Base-by-base conservation (phyloP, 371 early-diverging fungal species). In the Mortierella sp. region DNA sequence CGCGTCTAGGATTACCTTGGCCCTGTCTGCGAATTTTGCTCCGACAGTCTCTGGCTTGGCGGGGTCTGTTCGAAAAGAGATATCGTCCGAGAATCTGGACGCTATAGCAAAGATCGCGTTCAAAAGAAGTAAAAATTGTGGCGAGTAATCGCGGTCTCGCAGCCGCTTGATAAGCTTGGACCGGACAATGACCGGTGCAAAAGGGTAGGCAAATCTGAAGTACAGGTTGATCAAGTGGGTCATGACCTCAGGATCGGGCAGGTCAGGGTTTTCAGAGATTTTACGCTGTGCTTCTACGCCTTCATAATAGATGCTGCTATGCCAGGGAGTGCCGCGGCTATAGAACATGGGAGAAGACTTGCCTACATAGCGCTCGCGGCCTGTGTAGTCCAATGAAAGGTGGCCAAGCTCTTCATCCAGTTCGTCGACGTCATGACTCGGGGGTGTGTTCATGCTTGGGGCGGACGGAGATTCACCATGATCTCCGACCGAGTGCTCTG, bases 161-260 rank as follows among this genome's bases (percentile, higher is more conserved):
- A 90, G 66, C 60, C 81, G 72, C 51, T 83, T 82, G 60, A 88
- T 68, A 69, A 90, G 88, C 45, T 82, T 72, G 19, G 81, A 64
- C 72, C 85, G 83, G 74, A 88, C 84, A 57, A 90, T 74, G 48
- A 90, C 84, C 6, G 90, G 90, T 5, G 88, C 64, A 58, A 86
- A 84, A 9, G 84, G 81, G 74, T 90, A 88, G n/a, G 88, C 75
- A 66, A 85, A 84, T 53, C 74, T 74, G 64, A 90, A 87, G 64
- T 88, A 87, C 4, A 82, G 67, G 43, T 76, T 67, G 51, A 82
- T 66, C 18, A 82, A 61, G 48, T 74, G 66, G 25, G 79, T 69
- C 70, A 79, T 79, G 51, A 60, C 64, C 25, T 79, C 79, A 0
- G 79, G 73, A 37, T 72, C 66, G 1, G 79, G 79, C 59, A 79